Evolutionary conservation across 2,329 filamentous ascomycete genomes (phyloP).

Genomic region (Aspergillus ibericus): DNA sequence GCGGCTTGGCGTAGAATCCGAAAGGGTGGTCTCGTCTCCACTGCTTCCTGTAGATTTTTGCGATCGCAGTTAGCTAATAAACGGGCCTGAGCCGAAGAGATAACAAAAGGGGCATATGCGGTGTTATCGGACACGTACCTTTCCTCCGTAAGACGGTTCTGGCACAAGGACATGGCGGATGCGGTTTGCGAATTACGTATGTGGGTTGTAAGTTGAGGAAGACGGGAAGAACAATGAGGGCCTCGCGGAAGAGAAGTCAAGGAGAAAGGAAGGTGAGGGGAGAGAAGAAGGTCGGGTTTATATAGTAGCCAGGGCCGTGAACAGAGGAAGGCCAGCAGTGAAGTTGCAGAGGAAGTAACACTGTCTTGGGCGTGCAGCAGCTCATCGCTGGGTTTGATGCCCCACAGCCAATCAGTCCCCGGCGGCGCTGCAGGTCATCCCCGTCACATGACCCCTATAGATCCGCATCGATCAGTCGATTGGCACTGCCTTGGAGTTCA

Average conservation of each 20-base stretch:
- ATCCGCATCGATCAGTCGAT: not conserved
- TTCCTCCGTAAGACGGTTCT: slow-evolving; percentile 85
- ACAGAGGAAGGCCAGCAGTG: not conserved
- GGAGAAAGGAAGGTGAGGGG: slow-evolving; percentile 3
- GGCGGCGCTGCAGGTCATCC: not conserved
- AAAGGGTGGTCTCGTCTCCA: slow-evolving; percentile 98
- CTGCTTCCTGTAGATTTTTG: slow-evolving; percentile 67
- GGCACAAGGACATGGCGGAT: slow-evolving; percentile 84
- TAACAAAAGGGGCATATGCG: not conserved
- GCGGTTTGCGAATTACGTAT: slow-evolving; percentile 14
- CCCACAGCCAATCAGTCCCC: slow-evolving; percentile 21
- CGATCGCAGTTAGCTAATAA: slow-evolving; percentile 14
- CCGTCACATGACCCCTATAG: slow-evolving; percentile 13
- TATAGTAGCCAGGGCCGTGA: not conserved
- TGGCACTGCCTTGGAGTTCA: not conserved
- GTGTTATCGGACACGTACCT: slow-evolving; percentile 56
- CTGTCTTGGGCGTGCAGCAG: slow-evolving; percentile 1
- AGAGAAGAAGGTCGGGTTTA: not conserved
- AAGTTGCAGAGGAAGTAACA: slow-evolving; percentile 9
- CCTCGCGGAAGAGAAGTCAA: not conserved
- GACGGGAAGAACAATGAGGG: not conserved
- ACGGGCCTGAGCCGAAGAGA: not conserved
- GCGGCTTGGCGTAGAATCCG: slow-evolving; percentile 90
- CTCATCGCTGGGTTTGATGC: slow-evolving; percentile 11
- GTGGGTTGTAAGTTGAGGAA: not conserved